Percentiles rank a stretch among this genome's conserved stretches.
Evolutionary conservation across 805 yeast species (phyloP).

Genomic region (Wickerhamiella shivajii): DNA sequence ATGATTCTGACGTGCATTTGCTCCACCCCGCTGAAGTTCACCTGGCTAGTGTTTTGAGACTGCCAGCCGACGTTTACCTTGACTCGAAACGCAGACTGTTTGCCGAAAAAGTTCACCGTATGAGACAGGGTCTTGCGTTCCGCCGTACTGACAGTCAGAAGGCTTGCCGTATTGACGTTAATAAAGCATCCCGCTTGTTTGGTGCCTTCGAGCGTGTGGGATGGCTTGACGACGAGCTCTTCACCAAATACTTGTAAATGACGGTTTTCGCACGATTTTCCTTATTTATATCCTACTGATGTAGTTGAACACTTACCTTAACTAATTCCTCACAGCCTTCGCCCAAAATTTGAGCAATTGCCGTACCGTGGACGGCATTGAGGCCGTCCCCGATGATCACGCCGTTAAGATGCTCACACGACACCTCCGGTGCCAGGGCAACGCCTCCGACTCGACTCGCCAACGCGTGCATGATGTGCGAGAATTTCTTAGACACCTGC

Average conservation of each 20-base stretch:
- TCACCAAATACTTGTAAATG: constrained; percentile 34
- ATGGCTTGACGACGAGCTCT: constrained; percentile 71
- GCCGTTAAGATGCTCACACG: no score
- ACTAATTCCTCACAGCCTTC: no score
- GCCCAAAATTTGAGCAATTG: no score
- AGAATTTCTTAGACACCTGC: no score
- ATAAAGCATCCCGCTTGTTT: constrained; percentile 81
- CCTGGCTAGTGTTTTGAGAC: constrained; percentile 74
- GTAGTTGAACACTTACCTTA: no score
- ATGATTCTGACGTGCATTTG: constrained; percentile 56
- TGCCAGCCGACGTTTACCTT: constrained; percentile 70
- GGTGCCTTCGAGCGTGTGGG: constrained; percentile 87
- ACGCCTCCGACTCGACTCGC: no score
- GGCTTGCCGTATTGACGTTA: constrained; percentile 93
- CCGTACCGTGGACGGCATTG: no score
- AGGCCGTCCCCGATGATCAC: no score
- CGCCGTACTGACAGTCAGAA: constrained; percentile 96
- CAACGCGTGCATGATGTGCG: no score
- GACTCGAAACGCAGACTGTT: constrained; percentile 74
- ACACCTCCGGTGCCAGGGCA: no score
- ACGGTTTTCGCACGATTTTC: no score
- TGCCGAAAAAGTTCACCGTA: constrained; percentile 71
- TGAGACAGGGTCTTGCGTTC: constrained; percentile 58
- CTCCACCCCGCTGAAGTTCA: constrained; percentile 86
- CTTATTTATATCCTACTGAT: no score